phyloP scores from a whole-genome alignment of 495 filamentous ascomycete species.

The Penicillium angulare region DNA sequence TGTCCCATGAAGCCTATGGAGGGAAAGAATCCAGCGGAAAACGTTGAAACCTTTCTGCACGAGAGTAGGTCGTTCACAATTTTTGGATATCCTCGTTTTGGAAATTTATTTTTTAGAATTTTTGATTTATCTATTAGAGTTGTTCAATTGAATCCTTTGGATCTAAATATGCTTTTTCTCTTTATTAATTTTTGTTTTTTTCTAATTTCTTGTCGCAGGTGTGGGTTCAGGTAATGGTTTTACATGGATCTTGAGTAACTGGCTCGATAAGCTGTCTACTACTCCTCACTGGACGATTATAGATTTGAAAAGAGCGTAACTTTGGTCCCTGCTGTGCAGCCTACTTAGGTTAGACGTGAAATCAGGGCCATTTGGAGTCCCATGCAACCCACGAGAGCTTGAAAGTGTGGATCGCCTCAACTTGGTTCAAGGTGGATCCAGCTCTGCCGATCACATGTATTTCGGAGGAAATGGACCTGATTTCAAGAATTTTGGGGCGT shows the following conservation, averaged over 20 bases:
- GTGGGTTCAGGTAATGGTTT: neutral
- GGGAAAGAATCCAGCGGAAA: too few relatives aligned
- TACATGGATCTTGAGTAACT: neutral
- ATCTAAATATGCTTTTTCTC: neutral
- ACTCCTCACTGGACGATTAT: constrained; percentile 8
- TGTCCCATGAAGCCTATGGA: neutral
- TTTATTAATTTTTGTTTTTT: neutral
- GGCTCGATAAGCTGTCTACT: constrained; percentile 4
- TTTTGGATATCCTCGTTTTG: neutral
- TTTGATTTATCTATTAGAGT: too few relatives aligned
- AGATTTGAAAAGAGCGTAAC: too few relatives aligned
- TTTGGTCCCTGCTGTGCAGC: constrained; percentile 10
- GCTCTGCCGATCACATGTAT: constrained; percentile 18
- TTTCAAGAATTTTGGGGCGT: neutral
- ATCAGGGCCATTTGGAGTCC: constrained; percentile 14
- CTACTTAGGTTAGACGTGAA: constrained; percentile 16
- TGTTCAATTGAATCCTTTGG: too few relatives aligned
- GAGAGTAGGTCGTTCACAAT: neutral
- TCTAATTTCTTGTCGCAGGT: neutral
- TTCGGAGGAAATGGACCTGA: constrained; percentile 10
- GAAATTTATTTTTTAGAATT: neutral
- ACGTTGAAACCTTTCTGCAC: too few relatives aligned
- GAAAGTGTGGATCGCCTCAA: neutral
- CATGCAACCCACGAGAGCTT: constrained; percentile 21
- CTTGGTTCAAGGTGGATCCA: constrained; percentile 3